Base-by-base conservation (phyloP, 805 yeast genomes). In the Candida insectalens region DNA sequence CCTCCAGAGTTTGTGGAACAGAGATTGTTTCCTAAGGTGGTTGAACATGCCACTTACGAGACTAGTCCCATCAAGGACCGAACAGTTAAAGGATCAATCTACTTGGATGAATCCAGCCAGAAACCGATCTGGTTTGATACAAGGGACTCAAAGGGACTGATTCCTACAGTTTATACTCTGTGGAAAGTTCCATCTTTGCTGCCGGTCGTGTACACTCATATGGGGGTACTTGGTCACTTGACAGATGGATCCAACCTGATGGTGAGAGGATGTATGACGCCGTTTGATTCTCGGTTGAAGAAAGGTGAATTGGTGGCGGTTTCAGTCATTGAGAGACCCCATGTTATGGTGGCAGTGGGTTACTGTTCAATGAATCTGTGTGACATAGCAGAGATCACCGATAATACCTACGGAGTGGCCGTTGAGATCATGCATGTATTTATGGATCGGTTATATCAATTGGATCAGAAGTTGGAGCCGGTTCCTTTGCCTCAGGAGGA, bases 231-330 rank as follows among this genome's bases (percentile, higher is more conserved):
- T 13, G 77, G 70, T 32, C 71, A 74, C 9, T 57, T 87, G n/a
- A 59, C 65, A 21, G 73, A 72, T 37, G 96, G 96, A 9, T 96
- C 97, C 0, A 71, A 82, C 45, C 56, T 83, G 41, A 81, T 82
- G 87, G 61, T 80, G 22, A 82, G 87, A 3, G 94, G 94, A 0
- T 67, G 75, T 4, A 49, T 68, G 4, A 71, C 74, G 0, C 78
- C 78, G 2, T 77, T 81, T 45, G 83, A 78, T 31, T 29, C 42
- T 1, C 44, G 66, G 4, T 62, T 70, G 4, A 45, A 41, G 3
- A 57, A 56, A 30, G 94, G 85, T 1, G 47, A 65, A 0, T 49
- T 83, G 3, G 95, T 87, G 14, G 95, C 82, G 1, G 65, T 89
- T 18, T 84, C 78, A 0, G 71, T 74, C 40, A 60, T 65, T 19